Conservation (phyloP, 768 basidiomycete genomes). For the Trametes meyenii region DNA sequence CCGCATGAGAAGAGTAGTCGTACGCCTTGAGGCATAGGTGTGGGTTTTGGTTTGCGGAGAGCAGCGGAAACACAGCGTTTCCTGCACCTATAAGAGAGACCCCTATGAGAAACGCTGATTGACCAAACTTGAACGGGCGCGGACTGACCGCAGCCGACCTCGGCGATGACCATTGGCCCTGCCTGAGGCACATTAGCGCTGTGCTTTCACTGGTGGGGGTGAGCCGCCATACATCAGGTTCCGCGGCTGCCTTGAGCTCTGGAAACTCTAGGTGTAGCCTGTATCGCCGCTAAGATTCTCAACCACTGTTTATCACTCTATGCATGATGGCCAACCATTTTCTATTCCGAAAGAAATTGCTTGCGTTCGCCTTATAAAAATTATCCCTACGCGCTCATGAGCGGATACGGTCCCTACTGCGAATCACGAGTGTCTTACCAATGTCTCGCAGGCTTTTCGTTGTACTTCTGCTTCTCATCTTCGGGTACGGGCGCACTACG, state of each 20-base stretch:
- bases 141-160: conserved; percentile 85
- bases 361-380: conserved; percentile 85
- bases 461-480: conserved; percentile 70
- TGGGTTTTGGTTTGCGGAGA: conserved; percentile 83
- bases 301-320: neutral
- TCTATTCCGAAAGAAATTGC: conserved; percentile 92
- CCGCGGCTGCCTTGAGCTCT: conserved; percentile 73
- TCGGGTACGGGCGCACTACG: conserved; percentile 70
- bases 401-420: neutral
- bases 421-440: conserved; percentile 47
- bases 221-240: conserved; percentile 53
- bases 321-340: conserved; percentile 64
- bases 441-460: conserved; percentile 70
- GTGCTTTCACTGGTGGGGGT: neutral
- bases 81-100: conserved; percentile 69
- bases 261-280: conserved; percentile 96
- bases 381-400: conserved; percentile 66
- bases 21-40: conserved; percentile 75
- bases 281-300: neutral
- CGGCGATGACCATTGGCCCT: conserved; percentile 74
- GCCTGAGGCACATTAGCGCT: conserved; percentile 50
- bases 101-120: neutral
- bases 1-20: conserved; percentile 88
- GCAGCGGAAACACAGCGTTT: conserved; percentile 90
- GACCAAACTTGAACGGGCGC: neutral